Base-by-base conservation (phyloP, 768 basidiomycete species). In the Epithele typhae region DNA sequence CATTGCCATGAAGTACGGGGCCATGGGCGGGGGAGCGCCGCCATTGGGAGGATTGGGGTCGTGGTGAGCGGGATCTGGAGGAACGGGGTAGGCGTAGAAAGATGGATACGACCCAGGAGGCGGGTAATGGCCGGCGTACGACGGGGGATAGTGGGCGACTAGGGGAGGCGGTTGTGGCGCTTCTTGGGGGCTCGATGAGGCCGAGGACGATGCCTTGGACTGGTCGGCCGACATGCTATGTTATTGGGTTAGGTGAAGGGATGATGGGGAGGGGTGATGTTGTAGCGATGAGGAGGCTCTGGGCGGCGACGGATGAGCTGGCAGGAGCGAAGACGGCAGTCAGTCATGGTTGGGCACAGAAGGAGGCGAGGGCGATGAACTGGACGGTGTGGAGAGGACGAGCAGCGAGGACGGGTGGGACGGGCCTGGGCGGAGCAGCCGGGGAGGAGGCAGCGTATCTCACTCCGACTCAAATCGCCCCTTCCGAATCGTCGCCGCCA, bases 1-100 rank as follows among this genome's bases (percentile, higher is more conserved):
- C 5, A 67, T 63, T 3, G 68, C 66, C 52, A 72, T 67, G 56
- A 68, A 60, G 40, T 67, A 71, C 15, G 60, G 69, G 10, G 63
- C 67, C 24, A 68, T 67, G 4, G 66, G 54, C 15, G 43, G 51
- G 1, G 46, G 25, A 0, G 66, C 64, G 11, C 64, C 53, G 37
- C 56, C 54, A 22, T 58, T 65, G 41, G 59, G 53, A 6, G 44
- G 54, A 37, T 64, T 51, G 9, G 66, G 65, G 49, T 74, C 73
- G 22, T 52, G 51, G 33, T 60, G 60, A 14, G 55, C 45, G 5
- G 57, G 56, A 47, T 61, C 62, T 12, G 60, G n/a, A n/a, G n/a
- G 57, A 32, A 60, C 41, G 27, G 63, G 57, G 35, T 58, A 57
- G 1, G 60, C 48, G 48, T 60, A 63, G 51, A 52, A 58, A 1